phyloP scores from a whole-genome alignment of 768 basidiomycete genomes.

The Amyloporia xantha region DNA sequence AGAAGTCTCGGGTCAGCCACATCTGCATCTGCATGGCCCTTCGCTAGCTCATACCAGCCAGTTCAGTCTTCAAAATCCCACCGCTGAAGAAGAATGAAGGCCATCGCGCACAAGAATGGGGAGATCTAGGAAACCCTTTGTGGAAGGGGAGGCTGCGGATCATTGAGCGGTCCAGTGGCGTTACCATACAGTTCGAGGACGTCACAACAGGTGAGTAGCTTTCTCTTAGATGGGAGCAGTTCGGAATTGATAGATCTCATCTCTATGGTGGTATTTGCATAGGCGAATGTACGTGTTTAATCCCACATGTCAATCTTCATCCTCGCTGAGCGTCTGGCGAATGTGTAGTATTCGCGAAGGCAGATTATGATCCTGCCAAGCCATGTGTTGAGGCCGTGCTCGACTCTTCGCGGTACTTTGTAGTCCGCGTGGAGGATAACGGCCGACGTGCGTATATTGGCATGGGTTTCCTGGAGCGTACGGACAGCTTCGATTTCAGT shows the following conservation, averaged over 20 bases:
- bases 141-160: slow-evolving; percentile 93
- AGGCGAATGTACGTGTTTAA: slow-evolving; percentile 16
- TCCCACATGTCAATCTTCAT: too few relatives aligned
- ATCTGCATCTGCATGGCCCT: slow-evolving; percentile 5
- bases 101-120: slow-evolving; percentile 90
- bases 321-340: too few relatives aligned
- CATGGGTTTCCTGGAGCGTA: slow-evolving; percentile 84
- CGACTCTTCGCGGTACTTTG: slow-evolving; percentile 94
- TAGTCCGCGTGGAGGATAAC: slow-evolving; percentile 81
- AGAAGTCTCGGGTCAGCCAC: slow-evolving; percentile 73
- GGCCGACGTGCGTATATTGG: slow-evolving; percentile 90
- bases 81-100: slow-evolving; percentile 82
- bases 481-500: slow-evolving; percentile 93
- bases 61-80: slow-evolving; percentile 84
- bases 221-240: slow-evolving; percentile 4
- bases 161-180: slow-evolving; percentile 65
- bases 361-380: slow-evolving; percentile 70
- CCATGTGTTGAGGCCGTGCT: slow-evolving; percentile 93
- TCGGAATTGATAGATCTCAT: slow-evolving; percentile 1
- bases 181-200: slow-evolving; percentile 76
- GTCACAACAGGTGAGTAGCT: slow-evolving; percentile 58
- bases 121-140: slow-evolving; percentile 71
- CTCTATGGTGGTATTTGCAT: neutral
- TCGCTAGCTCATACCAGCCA: slow-evolving; percentile 16
- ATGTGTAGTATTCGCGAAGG: slow-evolving; percentile 73